Evolutionary conservation across 345 rosid species (phyloP).

Genomic region (Physaria fendleri): DNA sequence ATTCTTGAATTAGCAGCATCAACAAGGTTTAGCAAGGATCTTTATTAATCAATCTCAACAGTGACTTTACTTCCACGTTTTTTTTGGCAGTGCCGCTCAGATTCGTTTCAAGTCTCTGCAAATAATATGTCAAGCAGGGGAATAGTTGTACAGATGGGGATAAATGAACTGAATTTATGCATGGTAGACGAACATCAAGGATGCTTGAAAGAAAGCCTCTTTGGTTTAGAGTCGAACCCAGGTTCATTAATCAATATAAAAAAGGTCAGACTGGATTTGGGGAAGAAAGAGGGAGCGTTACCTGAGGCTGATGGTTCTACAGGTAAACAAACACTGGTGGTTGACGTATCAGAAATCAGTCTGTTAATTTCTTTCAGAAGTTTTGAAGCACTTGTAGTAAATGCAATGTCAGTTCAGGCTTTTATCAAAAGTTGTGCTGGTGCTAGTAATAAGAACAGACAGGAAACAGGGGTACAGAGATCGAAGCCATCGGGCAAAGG

Average conservation of each 20-base stretch:
- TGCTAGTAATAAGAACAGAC: slow-evolving; percentile 41
- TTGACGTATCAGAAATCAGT: slow-evolving; percentile 74
- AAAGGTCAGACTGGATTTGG: slow-evolving; percentile 68
- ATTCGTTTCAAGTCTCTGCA: slow-evolving; percentile 76
- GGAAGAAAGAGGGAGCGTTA: slow-evolving; percentile 57
- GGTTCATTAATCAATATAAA: slow-evolving; percentile 69
- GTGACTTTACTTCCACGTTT: not conserved
- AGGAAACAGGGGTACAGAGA: slow-evolving; percentile 35
- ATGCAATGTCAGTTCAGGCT: slow-evolving; percentile 61
- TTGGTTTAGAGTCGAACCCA: slow-evolving; percentile 65
- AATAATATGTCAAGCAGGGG: slow-evolving; percentile 68
- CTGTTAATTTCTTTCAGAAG: slow-evolving; percentile 58
- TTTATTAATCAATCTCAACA: not conserved
- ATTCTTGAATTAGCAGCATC: not conserved
- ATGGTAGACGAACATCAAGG: slow-evolving; percentile 77
- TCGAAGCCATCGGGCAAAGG: slow-evolving; percentile 70
- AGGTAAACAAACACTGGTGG: slow-evolving; percentile 55
- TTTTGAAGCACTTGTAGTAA: slow-evolving; percentile 53
- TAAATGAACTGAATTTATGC: slow-evolving; percentile 76
- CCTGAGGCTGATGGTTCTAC: slow-evolving; percentile 44
- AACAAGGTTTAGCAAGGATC: not conserved
- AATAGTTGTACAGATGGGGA: slow-evolving; percentile 71
- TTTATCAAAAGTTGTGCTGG: slow-evolving; percentile 50
- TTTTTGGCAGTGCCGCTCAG: slow-evolving; percentile 65
- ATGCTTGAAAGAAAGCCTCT: slow-evolving; percentile 70